Conservation (phyloP, 257 asterid species). For the Solanum sitiens region DNA sequence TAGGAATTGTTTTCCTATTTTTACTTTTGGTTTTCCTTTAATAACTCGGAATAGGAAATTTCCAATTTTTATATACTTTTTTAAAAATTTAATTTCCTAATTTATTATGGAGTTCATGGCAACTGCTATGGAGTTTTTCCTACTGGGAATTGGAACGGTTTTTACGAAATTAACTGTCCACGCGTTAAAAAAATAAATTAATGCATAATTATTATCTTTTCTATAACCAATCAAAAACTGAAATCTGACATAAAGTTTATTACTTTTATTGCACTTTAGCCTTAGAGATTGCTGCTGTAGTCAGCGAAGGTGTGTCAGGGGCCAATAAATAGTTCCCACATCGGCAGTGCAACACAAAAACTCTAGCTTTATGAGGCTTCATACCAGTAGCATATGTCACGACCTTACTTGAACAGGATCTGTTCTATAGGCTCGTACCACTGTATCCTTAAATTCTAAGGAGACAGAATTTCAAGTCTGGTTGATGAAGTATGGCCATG, state of each 20-base stretch:
- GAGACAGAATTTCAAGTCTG: slow-evolving; percentile 7
- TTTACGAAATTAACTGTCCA: too few species aligned
- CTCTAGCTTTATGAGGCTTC: background rate
- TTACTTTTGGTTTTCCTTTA: background rate
- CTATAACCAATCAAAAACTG: background rate
- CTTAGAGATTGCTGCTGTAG: too few species aligned
- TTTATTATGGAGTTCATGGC: background rate
- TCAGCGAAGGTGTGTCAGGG: too few species aligned
- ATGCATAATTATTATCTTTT: too few species aligned
- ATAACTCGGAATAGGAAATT: background rate
- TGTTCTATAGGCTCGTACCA: background rate
- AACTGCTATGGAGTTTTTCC: too few species aligned
- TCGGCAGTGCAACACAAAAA: background rate
- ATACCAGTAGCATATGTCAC: fast-evolving
- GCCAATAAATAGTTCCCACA: background rate
- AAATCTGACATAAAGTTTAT: background rate
- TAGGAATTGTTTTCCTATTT: background rate
- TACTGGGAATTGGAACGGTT: background rate
- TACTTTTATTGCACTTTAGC: background rate
- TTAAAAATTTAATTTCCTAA: background rate
- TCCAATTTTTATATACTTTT: background rate
- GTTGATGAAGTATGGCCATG: slow-evolving; percentile 1
- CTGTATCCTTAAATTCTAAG: slow-evolving; percentile 3
- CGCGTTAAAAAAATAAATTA: background rate
- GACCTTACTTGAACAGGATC: background rate